phyloP scores from a whole-genome alignment of 345 rosid genomes.

The Eucalyptus erythrocorys region DNA sequence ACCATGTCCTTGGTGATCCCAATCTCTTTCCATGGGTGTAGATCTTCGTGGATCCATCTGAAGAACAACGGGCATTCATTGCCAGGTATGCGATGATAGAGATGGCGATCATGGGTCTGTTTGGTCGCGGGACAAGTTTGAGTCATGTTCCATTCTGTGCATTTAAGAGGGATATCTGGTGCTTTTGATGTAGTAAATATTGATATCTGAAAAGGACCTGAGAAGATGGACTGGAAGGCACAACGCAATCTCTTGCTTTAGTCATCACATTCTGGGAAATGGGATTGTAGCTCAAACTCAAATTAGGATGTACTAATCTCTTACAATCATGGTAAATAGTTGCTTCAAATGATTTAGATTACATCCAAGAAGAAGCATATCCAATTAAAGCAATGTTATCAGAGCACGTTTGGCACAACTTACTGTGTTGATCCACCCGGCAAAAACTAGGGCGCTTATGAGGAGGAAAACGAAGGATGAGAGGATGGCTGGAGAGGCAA shows the following conservation, averaged over 20 bases:
- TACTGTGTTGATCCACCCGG: neutral
- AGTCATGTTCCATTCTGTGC: neutral
- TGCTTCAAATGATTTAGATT: neutral
- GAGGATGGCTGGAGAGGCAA: neutral
- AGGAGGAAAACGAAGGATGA: conserved; percentile 4
- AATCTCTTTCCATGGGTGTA: conserved; percentile 45
- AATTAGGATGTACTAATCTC: neutral
- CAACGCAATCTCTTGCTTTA: neutral
- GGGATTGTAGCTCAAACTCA: neutral
- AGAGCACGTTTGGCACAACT: neutral
- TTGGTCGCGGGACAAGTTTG: conserved; percentile 3
- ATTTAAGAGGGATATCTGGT: neutral
- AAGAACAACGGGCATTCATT: conserved; percentile 50
- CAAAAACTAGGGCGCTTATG: conserved; percentile 4
- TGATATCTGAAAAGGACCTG: neutral
- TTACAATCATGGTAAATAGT: neutral
- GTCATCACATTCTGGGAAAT: neutral
- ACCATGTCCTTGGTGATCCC: conserved; percentile 55
- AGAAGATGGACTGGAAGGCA: neutral
- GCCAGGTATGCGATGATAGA: neutral
- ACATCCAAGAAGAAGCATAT: neutral
- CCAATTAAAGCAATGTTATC: neutral
- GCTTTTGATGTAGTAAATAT: neutral
- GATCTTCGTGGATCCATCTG: conserved; percentile 77
- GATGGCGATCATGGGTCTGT: neutral